These are phyloP conservation scores for Lachnellula subtilissima DNA, from an alignment of 2,329 filamentous ascomycete species.

Conservation along the genomic window DNA sequence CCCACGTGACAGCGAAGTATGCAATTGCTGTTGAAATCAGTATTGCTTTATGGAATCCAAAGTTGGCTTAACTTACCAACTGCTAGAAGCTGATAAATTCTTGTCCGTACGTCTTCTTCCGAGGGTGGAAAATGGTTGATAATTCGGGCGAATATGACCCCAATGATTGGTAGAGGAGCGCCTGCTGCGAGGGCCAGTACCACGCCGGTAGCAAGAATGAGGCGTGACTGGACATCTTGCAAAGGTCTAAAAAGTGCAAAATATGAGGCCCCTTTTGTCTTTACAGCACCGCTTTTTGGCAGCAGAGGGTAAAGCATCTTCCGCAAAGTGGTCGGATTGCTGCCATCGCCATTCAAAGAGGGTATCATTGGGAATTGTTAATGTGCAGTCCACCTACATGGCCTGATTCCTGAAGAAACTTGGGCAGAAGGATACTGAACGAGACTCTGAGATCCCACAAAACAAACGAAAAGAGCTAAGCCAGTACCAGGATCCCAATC, in stretches of 20 bases:
- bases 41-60: neutral
- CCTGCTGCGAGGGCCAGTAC: constrained; percentile 52
- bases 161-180: constrained; percentile 58
- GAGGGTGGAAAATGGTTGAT: constrained; percentile 52
- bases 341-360: constrained; percentile 3
- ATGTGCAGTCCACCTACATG: constrained; percentile 2
- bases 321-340: constrained; percentile 7
- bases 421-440: neutral
- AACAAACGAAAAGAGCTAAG: neutral
- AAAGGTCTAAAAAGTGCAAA: constrained; percentile 43
- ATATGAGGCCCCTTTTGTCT: constrained; percentile 41
- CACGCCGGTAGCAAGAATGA: constrained; percentile 35
- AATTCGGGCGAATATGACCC: constrained; percentile 59
- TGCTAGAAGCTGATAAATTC: constrained; percentile 37
- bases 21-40: constrained; percentile 32
- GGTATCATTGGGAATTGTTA: constrained; percentile 8
- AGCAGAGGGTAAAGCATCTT: constrained; percentile 10
- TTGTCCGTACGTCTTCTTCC: constrained; percentile 37
- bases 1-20: constrained; percentile 46
- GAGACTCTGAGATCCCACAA: neutral
- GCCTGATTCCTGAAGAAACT: neutral
- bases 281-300: constrained; percentile 38
- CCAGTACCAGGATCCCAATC: neutral
- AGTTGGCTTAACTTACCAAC: constrained; percentile 14
- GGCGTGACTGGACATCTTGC: constrained; percentile 34